These are phyloP conservation scores for Colletotrichum aenigma DNA, from an alignment of 2,329 filamentous ascomycete genomes.

Conservation along the genomic window DNA sequence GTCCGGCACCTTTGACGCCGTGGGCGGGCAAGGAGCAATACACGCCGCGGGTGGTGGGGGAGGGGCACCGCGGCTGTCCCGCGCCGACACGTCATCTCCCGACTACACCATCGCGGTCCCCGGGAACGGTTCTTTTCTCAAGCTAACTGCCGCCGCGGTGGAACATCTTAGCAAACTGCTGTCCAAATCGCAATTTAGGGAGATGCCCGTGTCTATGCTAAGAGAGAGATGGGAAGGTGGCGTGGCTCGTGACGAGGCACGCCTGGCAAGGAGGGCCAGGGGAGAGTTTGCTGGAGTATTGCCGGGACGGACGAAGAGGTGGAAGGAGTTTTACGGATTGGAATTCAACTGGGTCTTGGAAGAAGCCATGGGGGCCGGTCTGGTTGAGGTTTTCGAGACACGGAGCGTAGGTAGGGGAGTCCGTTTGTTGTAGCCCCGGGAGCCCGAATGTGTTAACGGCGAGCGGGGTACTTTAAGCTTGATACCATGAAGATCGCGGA, in stretches of 20 bases:
- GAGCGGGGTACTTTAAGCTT: background rate
- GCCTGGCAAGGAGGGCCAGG: constrained; percentile 53
- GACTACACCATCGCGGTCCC: constrained; percentile 67
- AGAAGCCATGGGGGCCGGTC: constrained; percentile 72
- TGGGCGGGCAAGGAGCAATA: constrained; percentile 71
- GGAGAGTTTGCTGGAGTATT: constrained; percentile 62
- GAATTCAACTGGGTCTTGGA: constrained; percentile 74
- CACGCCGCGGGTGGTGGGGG: constrained; percentile 66
- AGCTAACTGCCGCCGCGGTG: constrained; percentile 65
- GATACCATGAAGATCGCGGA: background rate
- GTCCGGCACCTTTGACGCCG: constrained; percentile 70
- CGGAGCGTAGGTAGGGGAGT: constrained; percentile 74
- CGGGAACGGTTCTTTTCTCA: constrained; percentile 69
- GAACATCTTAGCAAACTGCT: constrained; percentile 66
- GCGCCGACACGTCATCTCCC: constrained; percentile 23
- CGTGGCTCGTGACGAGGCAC: constrained; percentile 49
- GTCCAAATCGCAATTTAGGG: constrained; percentile 62
- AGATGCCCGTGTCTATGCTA: constrained; percentile 66
- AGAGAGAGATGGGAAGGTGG: constrained; percentile 76
- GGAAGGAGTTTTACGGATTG: constrained; percentile 73
- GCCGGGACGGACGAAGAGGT: constrained; percentile 68
- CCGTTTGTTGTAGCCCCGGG: constrained; percentile 41
- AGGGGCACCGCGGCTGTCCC: constrained; percentile 35
- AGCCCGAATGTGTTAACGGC: background rate
- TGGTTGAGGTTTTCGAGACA: constrained; percentile 78